A percentile compares a stretch with the other conserved stretches of the same genome.
Evolutionary conservation across 495 filamentous ascomycete genomes (phyloP).

Genomic region (Clavariopsis aquatica): DNA sequence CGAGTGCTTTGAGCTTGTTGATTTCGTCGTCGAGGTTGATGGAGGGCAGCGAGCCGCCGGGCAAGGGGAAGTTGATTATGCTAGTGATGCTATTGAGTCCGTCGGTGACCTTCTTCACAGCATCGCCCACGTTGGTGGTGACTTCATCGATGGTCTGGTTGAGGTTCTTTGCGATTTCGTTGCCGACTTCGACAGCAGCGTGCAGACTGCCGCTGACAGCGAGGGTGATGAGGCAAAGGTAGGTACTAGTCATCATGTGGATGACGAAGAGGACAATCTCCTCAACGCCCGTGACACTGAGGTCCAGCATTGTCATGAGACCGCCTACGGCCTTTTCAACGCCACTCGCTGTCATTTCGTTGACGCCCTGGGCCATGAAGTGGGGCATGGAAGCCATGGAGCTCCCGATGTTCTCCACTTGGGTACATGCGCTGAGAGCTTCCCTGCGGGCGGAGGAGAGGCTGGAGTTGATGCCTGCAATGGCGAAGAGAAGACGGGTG

Average conservation of each 20-base stretch:
- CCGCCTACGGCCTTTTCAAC: slow-evolving; percentile 76
- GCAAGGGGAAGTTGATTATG: slow-evolving; percentile 48
- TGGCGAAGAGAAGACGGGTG: slow-evolving; percentile 73
- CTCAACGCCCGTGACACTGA: slow-evolving; percentile 81
- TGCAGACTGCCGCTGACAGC: slow-evolving; percentile 75
- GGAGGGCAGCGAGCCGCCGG: slow-evolving; percentile 47
- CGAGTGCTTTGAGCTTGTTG: slow-evolving; percentile 64
- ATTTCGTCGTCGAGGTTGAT: slow-evolving; percentile 64
- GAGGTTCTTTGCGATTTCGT: slow-evolving; percentile 69
- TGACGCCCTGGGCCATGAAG: slow-evolving; percentile 85
- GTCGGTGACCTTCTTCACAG: slow-evolving; percentile 59
- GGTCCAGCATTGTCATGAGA: slow-evolving; percentile 69
- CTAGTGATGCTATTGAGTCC: slow-evolving; percentile 60
- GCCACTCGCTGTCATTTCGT: slow-evolving; percentile 74
- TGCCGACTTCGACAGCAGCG: slow-evolving; percentile 64
- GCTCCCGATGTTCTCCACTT: slow-evolving; percentile 91
- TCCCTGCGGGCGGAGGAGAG: slow-evolving; percentile 73
- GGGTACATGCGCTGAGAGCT: slow-evolving; percentile 83
- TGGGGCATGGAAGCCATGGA: slow-evolving; percentile 97
- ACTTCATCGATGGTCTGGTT: slow-evolving; percentile 71
- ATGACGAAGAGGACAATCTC: slow-evolving; percentile 86
- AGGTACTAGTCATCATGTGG: slow-evolving; percentile 84
- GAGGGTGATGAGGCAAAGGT: slow-evolving; percentile 80
- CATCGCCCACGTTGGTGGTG: slow-evolving; percentile 60
- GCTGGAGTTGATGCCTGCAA: slow-evolving; percentile 66